Percentiles rank a stretch among this genome's conserved stretches.
Conservation (phyloP, 345 rosid genomes). For the Hibiscus trionum region DNA sequence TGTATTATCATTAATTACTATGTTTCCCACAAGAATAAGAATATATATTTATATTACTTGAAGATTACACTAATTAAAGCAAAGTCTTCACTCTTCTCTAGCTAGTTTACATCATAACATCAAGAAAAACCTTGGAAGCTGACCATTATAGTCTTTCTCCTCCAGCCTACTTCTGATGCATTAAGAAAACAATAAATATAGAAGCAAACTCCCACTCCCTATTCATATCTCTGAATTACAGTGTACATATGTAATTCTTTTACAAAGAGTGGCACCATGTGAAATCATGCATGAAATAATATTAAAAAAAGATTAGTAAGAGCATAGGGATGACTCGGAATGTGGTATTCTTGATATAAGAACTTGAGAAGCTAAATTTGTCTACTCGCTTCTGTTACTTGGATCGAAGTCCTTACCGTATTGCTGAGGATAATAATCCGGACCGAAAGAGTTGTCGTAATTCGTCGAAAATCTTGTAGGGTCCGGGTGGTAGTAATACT, state of each 20-base stretch:
- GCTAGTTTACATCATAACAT: background rate
- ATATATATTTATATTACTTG: background rate
- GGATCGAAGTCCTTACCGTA: conserved; percentile 23
- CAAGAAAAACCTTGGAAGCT: background rate
- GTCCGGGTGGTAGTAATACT: background rate
- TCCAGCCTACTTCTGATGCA: background rate
- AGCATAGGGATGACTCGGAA: background rate
- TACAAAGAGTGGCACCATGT: background rate
- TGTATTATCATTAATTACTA: background rate
- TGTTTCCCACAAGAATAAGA: background rate
- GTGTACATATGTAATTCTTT: background rate
- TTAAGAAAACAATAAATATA: background rate
- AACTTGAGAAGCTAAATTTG: background rate
- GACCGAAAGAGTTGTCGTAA: conserved; percentile 20
- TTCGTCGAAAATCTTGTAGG: conserved; percentile 21
- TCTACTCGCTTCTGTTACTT: background rate
- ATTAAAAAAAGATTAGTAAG: background rate
- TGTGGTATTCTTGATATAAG: background rate
- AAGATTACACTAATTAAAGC: background rate
- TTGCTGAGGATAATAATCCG: conserved; percentile 24
- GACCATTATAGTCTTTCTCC: background rate
- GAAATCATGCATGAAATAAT: background rate
- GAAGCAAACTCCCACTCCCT: background rate
- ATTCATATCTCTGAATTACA: background rate
- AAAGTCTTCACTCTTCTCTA: background rate